Conservation (phyloP, 805 yeast genomes). For the Cyberlindnera meyerae region DNA sequence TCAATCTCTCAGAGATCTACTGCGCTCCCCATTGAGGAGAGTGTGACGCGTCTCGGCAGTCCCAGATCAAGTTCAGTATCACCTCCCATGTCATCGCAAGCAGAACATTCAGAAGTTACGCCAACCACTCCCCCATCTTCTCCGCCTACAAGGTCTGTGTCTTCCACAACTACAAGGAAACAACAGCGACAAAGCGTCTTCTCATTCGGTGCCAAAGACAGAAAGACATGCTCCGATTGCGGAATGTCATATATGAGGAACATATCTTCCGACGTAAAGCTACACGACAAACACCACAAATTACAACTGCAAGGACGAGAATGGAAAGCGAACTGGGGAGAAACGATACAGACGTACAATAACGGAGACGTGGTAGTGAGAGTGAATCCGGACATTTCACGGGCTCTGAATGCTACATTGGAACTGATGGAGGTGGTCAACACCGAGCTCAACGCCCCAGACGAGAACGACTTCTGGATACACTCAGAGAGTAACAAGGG, state of each 20-base stretch:
- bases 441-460: slow-evolving; percentile 56
- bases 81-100: too few relatives aligned
- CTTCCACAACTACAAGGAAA: neutral
- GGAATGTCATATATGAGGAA: slow-evolving; percentile 47
- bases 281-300: slow-evolving; percentile 51
- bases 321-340: slow-evolving; percentile 41
- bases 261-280: slow-evolving; percentile 35
- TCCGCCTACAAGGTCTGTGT: neutral
- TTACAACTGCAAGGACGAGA: slow-evolving; percentile 38
- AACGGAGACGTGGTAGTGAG: slow-evolving; percentile 31
- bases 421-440: slow-evolving; percentile 51
- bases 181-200: slow-evolving; percentile 16
- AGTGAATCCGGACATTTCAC: slow-evolving; percentile 28
- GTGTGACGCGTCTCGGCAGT: too few relatives aligned
- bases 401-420: slow-evolving; percentile 32
- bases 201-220: slow-evolving; percentile 16
- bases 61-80: too few relatives aligned
- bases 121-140: slow-evolving; percentile 12
- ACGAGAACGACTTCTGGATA: slow-evolving; percentile 28
- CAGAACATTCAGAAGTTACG: too few relatives aligned
- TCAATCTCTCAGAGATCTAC: too few relatives aligned
- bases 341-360: neutral
- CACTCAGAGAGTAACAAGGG: slow-evolving; percentile 28
- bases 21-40: too few relatives aligned
- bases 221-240: slow-evolving; percentile 42